Evolutionary conservation across 371 early-diverging fungal species (phyloP).

Genomic region (Haplosporangium sp.): DNA sequence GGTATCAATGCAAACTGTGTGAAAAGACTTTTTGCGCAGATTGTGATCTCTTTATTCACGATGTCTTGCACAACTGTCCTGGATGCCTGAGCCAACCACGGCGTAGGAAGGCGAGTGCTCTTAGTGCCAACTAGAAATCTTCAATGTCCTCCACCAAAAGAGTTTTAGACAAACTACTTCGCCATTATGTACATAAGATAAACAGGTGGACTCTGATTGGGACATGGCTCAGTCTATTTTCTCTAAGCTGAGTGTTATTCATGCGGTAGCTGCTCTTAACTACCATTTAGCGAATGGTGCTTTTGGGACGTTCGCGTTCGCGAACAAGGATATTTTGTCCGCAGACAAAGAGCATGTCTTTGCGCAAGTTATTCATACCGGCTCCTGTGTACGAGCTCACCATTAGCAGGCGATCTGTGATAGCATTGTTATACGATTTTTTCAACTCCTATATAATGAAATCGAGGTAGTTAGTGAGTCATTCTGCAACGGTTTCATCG

Average conservation of each 20-base stretch:
- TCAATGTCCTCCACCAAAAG: not conserved
- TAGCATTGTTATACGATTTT: conserved; percentile 59
- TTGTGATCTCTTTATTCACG: conserved; percentile 95
- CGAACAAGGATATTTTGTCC: conserved; percentile 40
- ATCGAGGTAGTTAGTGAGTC: no score
- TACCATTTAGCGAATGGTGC: conserved; percentile 25
- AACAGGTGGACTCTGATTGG: no score
- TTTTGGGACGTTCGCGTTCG: conserved; percentile 40
- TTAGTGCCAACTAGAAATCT: not conserved
- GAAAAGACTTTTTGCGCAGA: conserved; percentile 87
- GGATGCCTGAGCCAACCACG: conserved; percentile 70
- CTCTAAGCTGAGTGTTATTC: no score
- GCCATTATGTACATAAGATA: no score
- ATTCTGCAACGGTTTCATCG: no score
- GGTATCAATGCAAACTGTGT: conserved; percentile 86
- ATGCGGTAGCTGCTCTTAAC: no score
- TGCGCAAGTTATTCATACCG: conserved; percentile 70
- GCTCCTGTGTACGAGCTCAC: conserved; percentile 68
- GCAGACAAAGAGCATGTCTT: conserved; percentile 61
- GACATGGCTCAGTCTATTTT: no score
- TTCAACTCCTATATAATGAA: conserved; percentile 49
- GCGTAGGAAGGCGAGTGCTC: conserved; percentile 5
- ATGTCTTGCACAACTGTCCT: conserved; percentile 93
- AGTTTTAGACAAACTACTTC: not conserved
- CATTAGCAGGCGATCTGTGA: conserved; percentile 60